A percentile compares a stretch with the other conserved stretches of the same genome.
Conservation (phyloP, 257 asterid genomes). For the Nicotiana obtusifolia region DNA sequence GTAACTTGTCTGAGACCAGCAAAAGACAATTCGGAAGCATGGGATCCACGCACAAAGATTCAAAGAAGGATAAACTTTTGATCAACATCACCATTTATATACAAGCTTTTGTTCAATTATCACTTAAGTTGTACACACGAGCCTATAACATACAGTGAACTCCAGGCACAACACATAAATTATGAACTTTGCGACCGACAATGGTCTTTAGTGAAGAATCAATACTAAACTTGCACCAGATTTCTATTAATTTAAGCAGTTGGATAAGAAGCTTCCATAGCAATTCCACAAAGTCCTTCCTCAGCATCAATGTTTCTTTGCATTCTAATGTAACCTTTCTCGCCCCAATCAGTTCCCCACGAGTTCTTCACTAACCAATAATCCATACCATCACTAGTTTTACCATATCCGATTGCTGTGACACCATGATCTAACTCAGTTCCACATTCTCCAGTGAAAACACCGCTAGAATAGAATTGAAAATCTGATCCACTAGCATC, state of each 20-base stretch:
- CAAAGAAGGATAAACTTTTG: not conserved
- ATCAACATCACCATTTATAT: not conserved
- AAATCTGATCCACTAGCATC: constrained; percentile 6
- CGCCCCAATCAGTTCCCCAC: not conserved
- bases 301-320: not conserved
- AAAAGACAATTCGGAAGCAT: not conserved
- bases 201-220: not conserved
- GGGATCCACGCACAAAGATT: not conserved
- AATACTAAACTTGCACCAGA: not conserved
- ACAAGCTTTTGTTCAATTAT: not conserved
- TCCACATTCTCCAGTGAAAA: not conserved
- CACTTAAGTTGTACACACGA: not conserved
- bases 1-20: not conserved
- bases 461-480: not conserved
- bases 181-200: not conserved
- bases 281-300: not conserved
- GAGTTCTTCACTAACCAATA: not conserved
- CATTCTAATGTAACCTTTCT: constrained; percentile 7
- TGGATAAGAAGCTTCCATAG: constrained; percentile 1
- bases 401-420: not conserved
- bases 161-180: not conserved
- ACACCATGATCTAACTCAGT: constrained; percentile 1
- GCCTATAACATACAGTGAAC: not conserved
- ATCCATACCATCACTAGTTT: not conserved
- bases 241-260: not conserved